phyloP scores from a whole-genome alignment of 805 yeast genomes.

The Wickerhamia fluorescens region DNA sequence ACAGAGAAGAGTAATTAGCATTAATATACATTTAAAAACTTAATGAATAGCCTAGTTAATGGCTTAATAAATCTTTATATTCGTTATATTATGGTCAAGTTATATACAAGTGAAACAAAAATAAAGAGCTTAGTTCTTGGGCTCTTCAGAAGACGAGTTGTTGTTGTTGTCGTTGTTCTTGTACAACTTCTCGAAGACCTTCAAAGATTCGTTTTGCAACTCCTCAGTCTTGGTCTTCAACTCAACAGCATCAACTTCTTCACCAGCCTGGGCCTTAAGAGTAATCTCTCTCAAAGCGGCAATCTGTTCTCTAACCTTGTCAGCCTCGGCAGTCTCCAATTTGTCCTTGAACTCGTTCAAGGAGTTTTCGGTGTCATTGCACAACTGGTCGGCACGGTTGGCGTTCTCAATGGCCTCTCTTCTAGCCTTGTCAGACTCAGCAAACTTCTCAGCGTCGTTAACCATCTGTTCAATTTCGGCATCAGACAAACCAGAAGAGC shows the following conservation, averaged over 20 bases:
- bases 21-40: slow-evolving; percentile 7
- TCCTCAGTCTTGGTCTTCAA: slow-evolving; percentile 71
- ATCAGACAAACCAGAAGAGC: slow-evolving; percentile 88
- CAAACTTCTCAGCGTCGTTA: slow-evolving; percentile 81
- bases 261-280: slow-evolving; percentile 58
- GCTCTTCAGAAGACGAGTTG: slow-evolving; percentile 17
- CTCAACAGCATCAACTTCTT: slow-evolving; percentile 53
- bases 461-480: slow-evolving; percentile 88
- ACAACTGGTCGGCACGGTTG: slow-evolving; percentile 76
- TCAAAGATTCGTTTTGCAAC: slow-evolving; percentile 67
- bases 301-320: slow-evolving; percentile 45
- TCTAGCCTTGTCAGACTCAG: slow-evolving; percentile 81
- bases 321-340: slow-evolving; percentile 39
- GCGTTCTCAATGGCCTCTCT: slow-evolving; percentile 79
- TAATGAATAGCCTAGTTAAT: not conserved
- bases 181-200: slow-evolving; percentile 62
- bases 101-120: not conserved
- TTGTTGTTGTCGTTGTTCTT: slow-evolving; percentile 18
- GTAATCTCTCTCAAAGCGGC: slow-evolving; percentile 56
- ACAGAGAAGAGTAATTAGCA: no score
- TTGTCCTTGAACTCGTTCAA: slow-evolving; percentile 43
- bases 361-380: slow-evolving; percentile 45
- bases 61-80: not conserved
- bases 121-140: slow-evolving; percentile 16
- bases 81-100: not conserved